phyloP scores from a whole-genome alignment of 805 yeast genomes.

The Spathaspora boniae region DNA sequence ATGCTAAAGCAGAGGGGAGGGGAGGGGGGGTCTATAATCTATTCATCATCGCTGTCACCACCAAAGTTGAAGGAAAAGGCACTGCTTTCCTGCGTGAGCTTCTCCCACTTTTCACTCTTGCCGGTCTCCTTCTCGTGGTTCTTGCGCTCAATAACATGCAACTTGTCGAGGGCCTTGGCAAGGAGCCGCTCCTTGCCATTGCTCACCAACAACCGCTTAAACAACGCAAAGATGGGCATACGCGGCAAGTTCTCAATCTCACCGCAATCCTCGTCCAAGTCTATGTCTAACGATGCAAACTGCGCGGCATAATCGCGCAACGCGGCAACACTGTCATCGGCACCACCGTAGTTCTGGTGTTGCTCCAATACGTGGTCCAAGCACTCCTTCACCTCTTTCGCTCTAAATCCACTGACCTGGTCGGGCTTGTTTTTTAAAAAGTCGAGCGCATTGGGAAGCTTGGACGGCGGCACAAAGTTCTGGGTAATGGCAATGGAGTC shows the following conservation, averaged over 20 bases:
- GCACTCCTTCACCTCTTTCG: slow-evolving; percentile 43
- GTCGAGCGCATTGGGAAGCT: slow-evolving; percentile 56
- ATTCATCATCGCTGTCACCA: slow-evolving; percentile 21
- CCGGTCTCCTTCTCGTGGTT: slow-evolving; percentile 22
- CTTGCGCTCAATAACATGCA: slow-evolving; percentile 31
- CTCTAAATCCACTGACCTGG: slow-evolving; percentile 80
- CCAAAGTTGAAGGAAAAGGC: slow-evolving; percentile 32
- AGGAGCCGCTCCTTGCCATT: slow-evolving; percentile 37
- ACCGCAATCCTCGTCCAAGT: slow-evolving; percentile 58
- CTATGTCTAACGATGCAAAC: slow-evolving; percentile 19
- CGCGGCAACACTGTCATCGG: slow-evolving; percentile 12
- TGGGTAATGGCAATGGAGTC: slow-evolving; percentile 86
- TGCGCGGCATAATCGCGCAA: slow-evolving; percentile 25
- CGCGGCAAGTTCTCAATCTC: slow-evolving; percentile 40
- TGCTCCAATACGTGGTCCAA: slow-evolving; percentile 20
- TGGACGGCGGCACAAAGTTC: slow-evolving; percentile 73
- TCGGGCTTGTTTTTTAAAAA: slow-evolving; percentile 64
- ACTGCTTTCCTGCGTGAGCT: slow-evolving; percentile 22
- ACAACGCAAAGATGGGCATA: slow-evolving; percentile 62
- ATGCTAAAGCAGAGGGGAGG: no score
- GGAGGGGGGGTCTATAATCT: slow-evolving; percentile 2
- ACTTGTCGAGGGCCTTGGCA: slow-evolving; percentile 24
- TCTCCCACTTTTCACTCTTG: slow-evolving; percentile 54
- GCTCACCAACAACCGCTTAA: slow-evolving; percentile 45
- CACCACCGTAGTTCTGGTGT: slow-evolving; percentile 7